Evolutionary conservation across 148 eudicot genomes (phyloP).

Genomic region (Rhododendron molle): DNA sequence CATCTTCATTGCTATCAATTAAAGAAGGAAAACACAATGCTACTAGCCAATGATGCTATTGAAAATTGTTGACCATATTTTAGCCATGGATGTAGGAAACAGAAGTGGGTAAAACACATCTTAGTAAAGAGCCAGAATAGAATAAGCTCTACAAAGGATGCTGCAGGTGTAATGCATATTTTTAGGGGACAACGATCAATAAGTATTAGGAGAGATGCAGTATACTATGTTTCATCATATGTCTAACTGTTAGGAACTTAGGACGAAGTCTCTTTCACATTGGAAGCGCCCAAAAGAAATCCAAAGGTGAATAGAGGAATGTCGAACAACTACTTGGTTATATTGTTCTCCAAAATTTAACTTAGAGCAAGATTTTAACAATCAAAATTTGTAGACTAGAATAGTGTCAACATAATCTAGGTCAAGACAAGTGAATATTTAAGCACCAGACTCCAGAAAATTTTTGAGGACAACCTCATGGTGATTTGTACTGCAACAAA

Average conservation of each 20-base stretch:
- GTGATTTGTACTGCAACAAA: not conserved
- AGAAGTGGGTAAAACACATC: not conserved
- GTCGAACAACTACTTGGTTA: not conserved
- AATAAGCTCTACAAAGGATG: not conserved
- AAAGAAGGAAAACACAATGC: not conserved
- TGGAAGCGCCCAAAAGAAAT: not conserved
- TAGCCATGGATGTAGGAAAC: not conserved
- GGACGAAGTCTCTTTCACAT: not conserved
- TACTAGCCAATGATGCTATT: not conserved
- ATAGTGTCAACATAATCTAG: not conserved
- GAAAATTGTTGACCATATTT: not conserved
- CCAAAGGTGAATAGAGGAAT: not conserved
- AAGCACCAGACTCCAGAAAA: not conserved
- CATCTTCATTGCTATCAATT: not conserved
- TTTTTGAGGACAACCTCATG: not conserved
- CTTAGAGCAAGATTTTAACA: not conserved
- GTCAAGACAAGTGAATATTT: not conserved
- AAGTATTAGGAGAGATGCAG: not conserved
- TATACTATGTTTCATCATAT: not conserved
- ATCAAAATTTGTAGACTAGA: not conserved
- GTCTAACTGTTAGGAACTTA: not conserved
- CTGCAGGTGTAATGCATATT: not conserved
- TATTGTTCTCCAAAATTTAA: not conserved
- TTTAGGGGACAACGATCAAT: not conserved
- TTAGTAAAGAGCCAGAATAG: not conserved